Percentiles rank a stretch among this genome's conserved stretches.
These are phyloP conservation scores for Logfia minima DNA, from an alignment of 129 eudicot genomes.

Conservation along the genomic window DNA sequence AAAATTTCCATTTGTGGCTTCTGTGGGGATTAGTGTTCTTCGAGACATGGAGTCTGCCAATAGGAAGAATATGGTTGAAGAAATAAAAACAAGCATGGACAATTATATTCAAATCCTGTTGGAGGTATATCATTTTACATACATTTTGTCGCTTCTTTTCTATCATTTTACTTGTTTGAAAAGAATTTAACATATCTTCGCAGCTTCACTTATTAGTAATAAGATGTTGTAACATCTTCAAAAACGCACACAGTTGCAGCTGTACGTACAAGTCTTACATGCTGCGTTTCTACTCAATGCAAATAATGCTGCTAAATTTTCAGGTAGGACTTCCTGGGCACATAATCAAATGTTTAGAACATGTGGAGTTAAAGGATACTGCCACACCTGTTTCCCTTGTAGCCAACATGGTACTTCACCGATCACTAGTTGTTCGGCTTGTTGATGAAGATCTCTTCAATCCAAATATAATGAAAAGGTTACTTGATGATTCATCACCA, in stretches of 20 bases:
- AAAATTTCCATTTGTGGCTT: conserved; percentile 95
- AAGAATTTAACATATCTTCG: too few species aligned
- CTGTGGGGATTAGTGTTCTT: conserved; percentile 70
- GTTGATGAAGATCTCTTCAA: too few species aligned
- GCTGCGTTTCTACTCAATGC: background rate
- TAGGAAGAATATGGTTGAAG: conserved; percentile 73
- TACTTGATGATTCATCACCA: too few species aligned
- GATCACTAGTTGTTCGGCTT: too few species aligned
- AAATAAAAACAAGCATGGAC: conserved; percentile 71
- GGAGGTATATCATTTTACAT: conserved; percentile 50
- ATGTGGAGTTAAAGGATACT: conserved; percentile 41
- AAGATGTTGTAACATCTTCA: background rate
- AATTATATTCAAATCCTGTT: conserved; percentile 69
- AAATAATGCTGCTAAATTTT: conserved; percentile 11
- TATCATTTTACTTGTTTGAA: background rate
- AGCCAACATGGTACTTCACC: too few species aligned
- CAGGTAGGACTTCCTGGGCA: conserved; percentile 70
- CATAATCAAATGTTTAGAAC: conserved; percentile 65
- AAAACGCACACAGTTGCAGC: background rate
- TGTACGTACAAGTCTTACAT: background rate
- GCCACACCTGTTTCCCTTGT: too few species aligned
- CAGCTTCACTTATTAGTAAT: background rate
- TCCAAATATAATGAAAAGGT: too few species aligned
- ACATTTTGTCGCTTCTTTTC: background rate
- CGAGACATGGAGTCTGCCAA: conserved; percentile 87